Base-by-base conservation (phyloP, 768 basidiomycete species). In the Macrolepiota dolichaula region DNA sequence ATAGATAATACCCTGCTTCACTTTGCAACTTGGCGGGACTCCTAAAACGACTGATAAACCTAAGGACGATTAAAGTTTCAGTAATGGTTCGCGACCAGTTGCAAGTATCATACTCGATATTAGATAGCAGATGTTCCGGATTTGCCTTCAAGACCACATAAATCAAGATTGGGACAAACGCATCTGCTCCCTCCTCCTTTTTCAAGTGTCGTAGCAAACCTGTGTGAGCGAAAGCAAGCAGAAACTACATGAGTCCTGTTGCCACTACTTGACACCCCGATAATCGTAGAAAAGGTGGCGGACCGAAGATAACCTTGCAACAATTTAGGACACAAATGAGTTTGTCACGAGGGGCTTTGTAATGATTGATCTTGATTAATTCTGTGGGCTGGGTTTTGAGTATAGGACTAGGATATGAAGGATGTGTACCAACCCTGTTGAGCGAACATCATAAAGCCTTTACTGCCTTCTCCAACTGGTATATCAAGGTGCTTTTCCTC, bases 251-350 rank as follows among this genome's bases (percentile, higher is more conserved):
- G 55, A 17, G 53, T 59, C 36, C 40, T 22, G 57, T 3, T 55
- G 57, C 22, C 52, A 32, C 17, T 19, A 54, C 10, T 51, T 55
- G 49, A 29, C 64, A 63, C 11, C 42, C 64, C 51, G 55, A 50
- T 27, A 27, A 44, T 40, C 29, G 29, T n/a, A 19, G 29, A 35
- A 10, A 53, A 42, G 42, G 61, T 56, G 64, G 50, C 38, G 12
- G 27, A 73, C 96, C 97, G 69, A 97, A 98, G 67, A 99, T 98
- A 73, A 99, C 94, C 78, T 99, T 99, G 85, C 96, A 99, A 73
- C 87, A 92, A 70, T 99, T 99, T 53, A 98, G 76, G 40, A 98
- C 91, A 73, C 97, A 98, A 58, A 99, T 98, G 55, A 98, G 78
- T 76, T 99, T 99, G 74, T 99, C 97, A 46, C 97, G 83, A 7